Percentiles rank a stretch among this genome's conserved stretches.
These are phyloP conservation scores for Phallus indusiatus DNA, from an alignment of 768 basidiomycete species.

Conservation along the genomic window DNA sequence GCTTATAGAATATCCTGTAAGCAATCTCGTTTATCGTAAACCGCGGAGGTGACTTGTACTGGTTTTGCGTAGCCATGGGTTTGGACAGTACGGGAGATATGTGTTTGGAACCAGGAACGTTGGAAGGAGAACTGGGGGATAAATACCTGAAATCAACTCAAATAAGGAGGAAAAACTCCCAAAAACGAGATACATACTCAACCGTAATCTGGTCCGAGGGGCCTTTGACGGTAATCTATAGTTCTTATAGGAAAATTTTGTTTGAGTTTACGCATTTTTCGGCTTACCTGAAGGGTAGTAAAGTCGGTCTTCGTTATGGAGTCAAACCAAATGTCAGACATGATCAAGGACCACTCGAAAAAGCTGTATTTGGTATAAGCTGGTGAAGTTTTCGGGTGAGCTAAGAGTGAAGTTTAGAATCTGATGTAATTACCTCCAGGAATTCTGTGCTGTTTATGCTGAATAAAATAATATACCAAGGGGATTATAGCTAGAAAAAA, in stretches of 20 bases:
- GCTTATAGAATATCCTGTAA: background rate
- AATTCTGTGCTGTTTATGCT: conserved; percentile 70
- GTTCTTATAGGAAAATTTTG: background rate
- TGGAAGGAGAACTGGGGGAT: too few species aligned
- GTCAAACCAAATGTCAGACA: conserved; percentile 66
- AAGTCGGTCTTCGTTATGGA: conserved; percentile 58
- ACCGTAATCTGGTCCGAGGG: background rate
- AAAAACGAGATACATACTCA: background rate
- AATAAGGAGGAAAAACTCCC: too few species aligned
- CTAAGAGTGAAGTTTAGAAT: background rate
- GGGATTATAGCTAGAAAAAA: conserved; percentile 67
- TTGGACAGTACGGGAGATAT: too few species aligned
- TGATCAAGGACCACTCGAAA: conserved; percentile 80
- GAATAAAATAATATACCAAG: conserved; percentile 75
- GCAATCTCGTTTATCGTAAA: background rate
- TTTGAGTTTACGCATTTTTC: background rate
- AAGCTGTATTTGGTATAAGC: conserved; percentile 83
- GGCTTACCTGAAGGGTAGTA: conserved; percentile 41
- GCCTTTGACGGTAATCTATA: background rate
- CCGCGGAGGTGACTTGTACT: too few species aligned
- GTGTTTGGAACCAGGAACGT: too few species aligned
- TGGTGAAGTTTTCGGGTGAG: conserved; percentile 20
- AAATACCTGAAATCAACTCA: too few species aligned
- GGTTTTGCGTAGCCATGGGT: too few species aligned
- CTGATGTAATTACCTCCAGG: conserved; percentile 53